A percentile compares a stretch with the other conserved stretches of the same genome.
phyloP scores from a whole-genome alignment of 2,329 filamentous ascomycete genomes.

The Fusarium brevicatenulatum region DNA sequence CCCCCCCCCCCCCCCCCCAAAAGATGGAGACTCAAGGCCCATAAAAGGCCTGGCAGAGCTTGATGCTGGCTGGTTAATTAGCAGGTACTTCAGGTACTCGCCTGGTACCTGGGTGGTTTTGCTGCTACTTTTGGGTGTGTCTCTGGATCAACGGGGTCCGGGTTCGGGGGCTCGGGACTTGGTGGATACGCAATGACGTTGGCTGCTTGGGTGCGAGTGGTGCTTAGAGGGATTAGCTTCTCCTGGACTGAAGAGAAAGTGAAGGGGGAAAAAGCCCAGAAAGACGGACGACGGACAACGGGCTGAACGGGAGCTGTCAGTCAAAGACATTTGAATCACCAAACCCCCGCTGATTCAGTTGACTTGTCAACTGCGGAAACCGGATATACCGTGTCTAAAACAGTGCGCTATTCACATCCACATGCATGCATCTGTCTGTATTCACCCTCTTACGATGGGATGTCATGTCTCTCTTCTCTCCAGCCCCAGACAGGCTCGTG shows the following conservation, averaged over 20 bases:
- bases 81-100: constrained; percentile 20
- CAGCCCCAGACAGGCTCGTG: constrained; percentile 25
- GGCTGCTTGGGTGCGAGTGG: constrained; percentile 15
- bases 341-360: constrained; percentile 6
- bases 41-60: constrained; percentile 23
- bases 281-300: neutral
- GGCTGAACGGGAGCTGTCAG: neutral
- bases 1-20: too few species aligned
- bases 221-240: constrained; percentile 9
- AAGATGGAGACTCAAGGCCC: constrained; percentile 24
- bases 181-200: constrained; percentile 47
- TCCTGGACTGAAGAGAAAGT: neutral
- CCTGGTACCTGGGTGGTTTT: constrained; percentile 26
- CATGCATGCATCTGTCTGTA: constrained; percentile 12
- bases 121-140: constrained; percentile 34
- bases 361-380: neutral
- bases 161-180: constrained; percentile 45
- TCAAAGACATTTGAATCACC: neutral
- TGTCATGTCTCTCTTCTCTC: constrained; percentile 7
- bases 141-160: constrained; percentile 43
- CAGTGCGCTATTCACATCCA: constrained; percentile 17
- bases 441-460: constrained; percentile 23
- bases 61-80: constrained; percentile 28
- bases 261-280: neutral
- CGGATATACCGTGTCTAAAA: constrained; percentile 17